Evolutionary conservation across 768 basidiomycete species (phyloP).

Genomic region (Rhodotorula sphaerocarpa): DNA sequence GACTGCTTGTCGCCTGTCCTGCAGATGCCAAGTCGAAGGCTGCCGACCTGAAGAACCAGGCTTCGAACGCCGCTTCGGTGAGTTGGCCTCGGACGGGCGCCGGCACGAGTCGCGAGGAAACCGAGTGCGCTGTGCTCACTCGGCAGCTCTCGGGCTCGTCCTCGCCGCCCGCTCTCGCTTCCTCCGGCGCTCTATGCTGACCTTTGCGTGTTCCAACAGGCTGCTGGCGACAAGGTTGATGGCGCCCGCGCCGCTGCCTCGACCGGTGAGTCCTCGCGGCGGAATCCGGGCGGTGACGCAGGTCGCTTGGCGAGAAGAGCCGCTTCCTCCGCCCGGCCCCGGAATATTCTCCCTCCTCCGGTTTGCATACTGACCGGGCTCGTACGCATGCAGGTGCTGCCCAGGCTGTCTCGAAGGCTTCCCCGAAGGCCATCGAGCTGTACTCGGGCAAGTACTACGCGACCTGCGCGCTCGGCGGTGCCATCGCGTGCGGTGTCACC

Average conservation of each 20-base stretch:
- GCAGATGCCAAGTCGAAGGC: slow-evolving; percentile 36
- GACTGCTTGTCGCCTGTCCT: background rate
- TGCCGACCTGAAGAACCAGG: slow-evolving; percentile 21
- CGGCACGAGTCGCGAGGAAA: no score
- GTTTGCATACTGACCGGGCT: no score
- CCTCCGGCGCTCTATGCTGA: no score
- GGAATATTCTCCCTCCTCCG: no score
- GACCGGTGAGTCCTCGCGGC: slow-evolving; percentile 6
- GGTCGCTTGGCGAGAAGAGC: no score
- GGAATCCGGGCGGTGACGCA: no score
- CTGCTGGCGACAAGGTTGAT: slow-evolving; percentile 28
- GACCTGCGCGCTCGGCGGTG: slow-evolving; percentile 82
- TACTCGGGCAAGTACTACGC: slow-evolving; percentile 43
- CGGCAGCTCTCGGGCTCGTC: slow-evolving; percentile 19
- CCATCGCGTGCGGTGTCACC: slow-evolving; percentile 75
- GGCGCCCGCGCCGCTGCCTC: slow-evolving; percentile 19
- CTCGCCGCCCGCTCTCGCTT: no score
- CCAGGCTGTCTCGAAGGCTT: slow-evolving; percentile 20
- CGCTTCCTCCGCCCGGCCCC: no score
- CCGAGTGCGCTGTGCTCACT: background rate
- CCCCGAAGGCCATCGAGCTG: slow-evolving; percentile 31
- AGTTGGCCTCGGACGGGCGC: background rate
- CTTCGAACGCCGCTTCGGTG: slow-evolving; percentile 26
- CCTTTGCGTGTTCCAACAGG: slow-evolving; percentile 1
- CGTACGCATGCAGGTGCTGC: slow-evolving; percentile 28